Evolutionary conservation across 768 basidiomycete species (phyloP).

Genomic region (Hemileccinum rubropunctum): DNA sequence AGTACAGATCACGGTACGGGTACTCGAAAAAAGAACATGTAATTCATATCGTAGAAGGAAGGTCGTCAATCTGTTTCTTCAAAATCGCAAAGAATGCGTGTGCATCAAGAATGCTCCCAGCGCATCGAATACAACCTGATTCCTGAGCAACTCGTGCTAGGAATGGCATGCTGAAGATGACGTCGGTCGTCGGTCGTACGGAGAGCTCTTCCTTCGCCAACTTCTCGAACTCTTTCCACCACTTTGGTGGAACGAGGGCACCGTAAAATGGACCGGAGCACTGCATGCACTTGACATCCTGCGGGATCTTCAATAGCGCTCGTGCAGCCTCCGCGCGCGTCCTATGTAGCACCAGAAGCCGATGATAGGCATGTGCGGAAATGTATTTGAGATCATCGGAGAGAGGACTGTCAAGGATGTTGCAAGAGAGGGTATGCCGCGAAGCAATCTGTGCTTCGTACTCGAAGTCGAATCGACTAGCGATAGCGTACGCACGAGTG

Average conservation of each 20-base stretch:
- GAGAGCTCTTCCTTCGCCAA: conserved; percentile 57
- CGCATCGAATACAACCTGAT: conserved; percentile 59
- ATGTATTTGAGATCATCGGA: conserved; percentile 64
- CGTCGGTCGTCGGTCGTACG: conserved; percentile 52
- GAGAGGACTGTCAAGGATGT: conserved; percentile 55
- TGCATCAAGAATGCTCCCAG: conserved; percentile 63
- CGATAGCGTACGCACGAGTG: conserved; percentile 67
- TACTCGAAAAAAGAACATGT: not conserved
- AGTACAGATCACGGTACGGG: not conserved
- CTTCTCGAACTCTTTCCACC: conserved; percentile 66
- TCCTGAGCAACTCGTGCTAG: conserved; percentile 48
- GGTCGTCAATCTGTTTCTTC: conserved; percentile 55
- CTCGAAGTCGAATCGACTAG: conserved; percentile 61
- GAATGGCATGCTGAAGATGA: conserved; percentile 61
- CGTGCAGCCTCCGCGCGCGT: conserved; percentile 49
- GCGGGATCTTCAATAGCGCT: conserved; percentile 43
- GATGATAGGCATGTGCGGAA: conserved; percentile 66
- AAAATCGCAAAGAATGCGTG: conserved; percentile 52
- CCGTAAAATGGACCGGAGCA: conserved; percentile 55
- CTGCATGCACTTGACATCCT: conserved; percentile 61
- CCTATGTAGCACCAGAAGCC: conserved; percentile 58
- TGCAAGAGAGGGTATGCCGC: conserved; percentile 48
- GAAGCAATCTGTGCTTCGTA: conserved; percentile 64
- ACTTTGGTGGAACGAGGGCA: conserved; percentile 53
- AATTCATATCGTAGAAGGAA: conserved; percentile 42